Evolutionary conservation across 2,329 filamentous ascomycete species (phyloP), one percentile per base, ranked within the genome.

Genomic region (Hypoxylon sp.): DNA sequence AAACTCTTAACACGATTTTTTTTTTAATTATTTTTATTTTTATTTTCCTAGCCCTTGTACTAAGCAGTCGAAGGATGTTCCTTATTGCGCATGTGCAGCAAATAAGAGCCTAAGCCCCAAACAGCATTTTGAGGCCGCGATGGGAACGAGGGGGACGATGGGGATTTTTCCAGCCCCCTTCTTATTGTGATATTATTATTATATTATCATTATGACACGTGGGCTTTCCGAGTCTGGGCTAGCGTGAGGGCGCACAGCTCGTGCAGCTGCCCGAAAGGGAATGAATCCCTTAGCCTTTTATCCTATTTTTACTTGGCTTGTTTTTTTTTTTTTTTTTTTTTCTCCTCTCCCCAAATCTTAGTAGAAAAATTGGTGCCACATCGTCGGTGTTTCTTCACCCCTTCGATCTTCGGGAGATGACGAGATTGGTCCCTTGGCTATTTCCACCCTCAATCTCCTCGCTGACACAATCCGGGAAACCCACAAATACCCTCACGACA

Each of bases 331-430:
- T 56, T 46, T 48, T 47, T 35, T 61, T 57, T 66, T 45, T 40
- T 49, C 29, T 18, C 40, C 9, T 31, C 29, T 47, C 55, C 55
- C 55, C 47, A 56, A 64, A 62, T 62, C 59, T 59, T 51, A 52
- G 56, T 63, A 49, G 46, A 60, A 55, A n/a, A 58, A 58, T 62
- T 59, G 65, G 69, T 68, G 63, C 67, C 67, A 68, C 67, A 69
- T 68, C 62, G 62, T 67, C 66, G 69, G 67, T 67, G 68, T 69
- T 69, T 71, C 65, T 69, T 64, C 53, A 66, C 58, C 47, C 61
- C n/a, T n/a, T 65, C 60, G 66, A 69, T 70, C 66, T 63, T 69
- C 67, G 67, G 68, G 66, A 68, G 68, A 70, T 69, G 67, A 70
- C 66, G 63, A 71, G 67, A 69, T 69, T 69, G 68, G 64, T 63